Conservation (phyloP, 2,329 filamentous ascomycete species). For the Nannizziopsis arthrosporioides region DNA sequence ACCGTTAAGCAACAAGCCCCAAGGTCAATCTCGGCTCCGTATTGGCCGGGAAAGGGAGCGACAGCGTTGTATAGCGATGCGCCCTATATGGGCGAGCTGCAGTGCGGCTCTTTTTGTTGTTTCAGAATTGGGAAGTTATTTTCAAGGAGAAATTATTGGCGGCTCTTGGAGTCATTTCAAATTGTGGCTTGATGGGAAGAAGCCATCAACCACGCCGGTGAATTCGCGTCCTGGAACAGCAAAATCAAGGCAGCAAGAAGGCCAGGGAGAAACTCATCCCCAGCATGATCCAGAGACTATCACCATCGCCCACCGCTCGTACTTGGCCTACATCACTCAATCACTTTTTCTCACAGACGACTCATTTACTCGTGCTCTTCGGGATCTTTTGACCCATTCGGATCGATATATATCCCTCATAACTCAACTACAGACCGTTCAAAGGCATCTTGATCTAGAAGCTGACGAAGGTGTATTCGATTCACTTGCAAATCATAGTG, state of each 20-base stretch:
- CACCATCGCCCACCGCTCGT: slow-evolving; percentile 64
- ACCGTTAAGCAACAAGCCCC: slow-evolving; percentile 49
- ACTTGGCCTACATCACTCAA: slow-evolving; percentile 53
- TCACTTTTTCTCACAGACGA: slow-evolving; percentile 35
- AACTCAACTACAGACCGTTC: slow-evolving; percentile 62
- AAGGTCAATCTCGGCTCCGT: slow-evolving; percentile 49
- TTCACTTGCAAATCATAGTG: slow-evolving; percentile 56
- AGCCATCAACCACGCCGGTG: slow-evolving; percentile 18
- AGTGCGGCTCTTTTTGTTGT: slow-evolving; percentile 81
- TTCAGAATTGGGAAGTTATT: slow-evolving; percentile 73
- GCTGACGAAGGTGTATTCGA: slow-evolving; percentile 71
- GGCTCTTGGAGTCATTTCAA: slow-evolving; percentile 72
- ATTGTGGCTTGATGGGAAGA: slow-evolving; percentile 52
- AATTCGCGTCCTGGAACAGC: slow-evolving; percentile 32
- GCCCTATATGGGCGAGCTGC: slow-evolving; percentile 80
- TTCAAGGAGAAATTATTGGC: slow-evolving; percentile 79
- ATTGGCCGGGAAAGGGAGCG: slow-evolving; percentile 54
- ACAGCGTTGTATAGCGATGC: slow-evolving; percentile 53
- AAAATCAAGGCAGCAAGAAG: slow-evolving; percentile 18
- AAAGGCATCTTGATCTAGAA: slow-evolving; percentile 68
- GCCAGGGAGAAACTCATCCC: slow-evolving; percentile 11
- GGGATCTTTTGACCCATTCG: slow-evolving; percentile 41
- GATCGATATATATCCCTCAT: slow-evolving; percentile 72
- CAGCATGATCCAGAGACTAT: slow-evolving; percentile 73
- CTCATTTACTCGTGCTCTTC: slow-evolving; percentile 31